Evolutionary conservation across 805 yeast genomes (phyloP).

Genomic region (Kodamaea kakaduensis): DNA sequence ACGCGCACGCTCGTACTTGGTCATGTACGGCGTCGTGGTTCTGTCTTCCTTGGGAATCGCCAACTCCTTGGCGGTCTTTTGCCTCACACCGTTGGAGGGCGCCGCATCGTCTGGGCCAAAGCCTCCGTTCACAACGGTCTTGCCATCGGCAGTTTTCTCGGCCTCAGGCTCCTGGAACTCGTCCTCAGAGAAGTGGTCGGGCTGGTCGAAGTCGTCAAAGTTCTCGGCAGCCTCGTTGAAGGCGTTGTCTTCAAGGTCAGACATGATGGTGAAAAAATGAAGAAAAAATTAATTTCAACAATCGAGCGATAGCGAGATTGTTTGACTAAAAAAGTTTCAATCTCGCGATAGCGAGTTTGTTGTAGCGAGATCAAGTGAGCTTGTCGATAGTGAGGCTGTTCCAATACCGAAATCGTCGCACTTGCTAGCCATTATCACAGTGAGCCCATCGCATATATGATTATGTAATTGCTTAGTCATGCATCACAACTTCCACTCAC

Average conservation of each 20-base stretch:
- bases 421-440: too few species aligned
- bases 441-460: too few species aligned
- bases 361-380: too few species aligned
- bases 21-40: constrained; percentile 97
- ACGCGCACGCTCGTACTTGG: constrained; percentile 97
- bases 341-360: too few species aligned
- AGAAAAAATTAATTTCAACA: too few species aligned
- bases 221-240: constrained; percentile 69
- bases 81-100: constrained; percentile 29
- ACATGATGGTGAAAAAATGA: constrained; percentile 22
- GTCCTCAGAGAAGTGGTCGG: constrained; percentile 73
- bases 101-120: constrained; percentile 52
- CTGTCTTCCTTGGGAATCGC: constrained; percentile 88
- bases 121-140: constrained; percentile 69
- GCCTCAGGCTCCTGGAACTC: constrained; percentile 43
- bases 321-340: too few species aligned
- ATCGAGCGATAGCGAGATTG: too few species aligned
- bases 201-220: constrained; percentile 77
- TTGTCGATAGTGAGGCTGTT: too few species aligned
- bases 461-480: too few species aligned
- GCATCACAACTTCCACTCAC: too few species aligned
- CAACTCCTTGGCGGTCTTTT: constrained; percentile 68
- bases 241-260: constrained; percentile 42
- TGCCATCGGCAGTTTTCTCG: constrained; percentile 61
- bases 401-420: too few species aligned